Base-by-base conservation (phyloP, 345 rosid species). In the Raphanus sativus region DNA sequence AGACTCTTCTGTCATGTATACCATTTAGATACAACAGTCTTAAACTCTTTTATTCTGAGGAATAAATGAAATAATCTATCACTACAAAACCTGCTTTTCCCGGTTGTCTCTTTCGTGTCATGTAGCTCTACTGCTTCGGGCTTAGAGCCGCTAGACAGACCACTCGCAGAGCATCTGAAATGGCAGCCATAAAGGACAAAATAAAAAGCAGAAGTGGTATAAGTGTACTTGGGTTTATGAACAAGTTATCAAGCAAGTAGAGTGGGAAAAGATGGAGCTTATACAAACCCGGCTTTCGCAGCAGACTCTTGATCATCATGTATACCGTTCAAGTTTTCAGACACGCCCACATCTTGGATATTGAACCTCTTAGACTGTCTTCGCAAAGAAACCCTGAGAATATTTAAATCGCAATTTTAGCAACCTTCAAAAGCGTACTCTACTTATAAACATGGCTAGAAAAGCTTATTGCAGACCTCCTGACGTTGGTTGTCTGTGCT, bases 261-360 rank as follows among this genome's bases (percentile, higher is more conserved):
- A 61, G 11, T 60, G 77, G 62, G 54, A 45, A 65, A 11, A 30
- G 42, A 33, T 29, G 61, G 28, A 62, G 73, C 68, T 67, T 42
- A 55, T 60, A 71, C 77, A 66, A 59, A 89, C 93, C 93, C 77
- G 30, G 71, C 73, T 65, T 73, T 75, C 12, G 80, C 83, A 69
- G 69, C 56, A 50, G 67, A 58, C 76, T 67, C 81, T 72, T 76
- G 71, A 65, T 70, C 50, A 71, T 74, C 69, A 71, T 66, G 69
- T 56, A 33, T 56, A 25, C 60, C 73, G 48, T 62, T 48, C 26
- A 59, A 70, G 61, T 67, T 77, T 56, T 75, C 62, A 10, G 62
- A 25, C 69, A 42, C 24, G 64, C 67, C 64, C 24, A 77, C 59
- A 54, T 67, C 80, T 30, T 67, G 78, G 68, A 69, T 33, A 56